Base-by-base conservation (phyloP, 2,329 filamentous ascomycete genomes). In the Diaporthe nobilis region DNA sequence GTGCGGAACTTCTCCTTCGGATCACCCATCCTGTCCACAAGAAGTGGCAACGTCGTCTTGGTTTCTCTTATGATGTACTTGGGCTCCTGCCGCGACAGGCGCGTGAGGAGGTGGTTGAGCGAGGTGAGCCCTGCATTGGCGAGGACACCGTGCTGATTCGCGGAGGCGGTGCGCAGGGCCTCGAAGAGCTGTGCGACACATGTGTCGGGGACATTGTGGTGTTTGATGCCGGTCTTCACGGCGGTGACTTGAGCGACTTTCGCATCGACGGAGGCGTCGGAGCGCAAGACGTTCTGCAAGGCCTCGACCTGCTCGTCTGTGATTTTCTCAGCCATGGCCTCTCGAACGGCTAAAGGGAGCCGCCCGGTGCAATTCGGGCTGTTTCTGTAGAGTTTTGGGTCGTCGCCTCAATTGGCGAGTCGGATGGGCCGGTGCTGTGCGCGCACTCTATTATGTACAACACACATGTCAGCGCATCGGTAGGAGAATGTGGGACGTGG, bases 181-280 rank as follows among this genome's bases (percentile, higher is more conserved):
- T 98, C 95, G 85, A 98, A 97, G 78, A 98, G 91, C 75, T 91
- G 88, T 37, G 91, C 85, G 80, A 97, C 90, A 80, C 89, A 90
- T 73, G 85, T 85, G 79, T 97, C 95, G 77, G 95, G 95, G 61
- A 98, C 94, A 86, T 95, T 95, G 83, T 94, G 93, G 84, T 98
- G 95, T 85, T 98, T 98, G 88, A 98, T 98, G 83, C 92, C 91
- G 58, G 94, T 95, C 85, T 98, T 98, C 85, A 96, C 88, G 80
- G 87, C 89, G 76, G 92, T 94, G 80, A 98, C 91, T 72, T 91
- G 90, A 78, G 91, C 88, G 78, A 95, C 89, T 82, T 95, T 95
- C 71, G 88, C 85, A 80, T 96, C 94, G 80, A 94, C 87, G 67
- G 91, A 89, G 51, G 90, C 88, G 80, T 94, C 93, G 79, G 91